A percentile compares a stretch with the other conserved stretches of the same genome.
Conservation (phyloP, 225 moss, liverwort and hornwort genomes). For the Antitrichia curtipendula region DNA sequence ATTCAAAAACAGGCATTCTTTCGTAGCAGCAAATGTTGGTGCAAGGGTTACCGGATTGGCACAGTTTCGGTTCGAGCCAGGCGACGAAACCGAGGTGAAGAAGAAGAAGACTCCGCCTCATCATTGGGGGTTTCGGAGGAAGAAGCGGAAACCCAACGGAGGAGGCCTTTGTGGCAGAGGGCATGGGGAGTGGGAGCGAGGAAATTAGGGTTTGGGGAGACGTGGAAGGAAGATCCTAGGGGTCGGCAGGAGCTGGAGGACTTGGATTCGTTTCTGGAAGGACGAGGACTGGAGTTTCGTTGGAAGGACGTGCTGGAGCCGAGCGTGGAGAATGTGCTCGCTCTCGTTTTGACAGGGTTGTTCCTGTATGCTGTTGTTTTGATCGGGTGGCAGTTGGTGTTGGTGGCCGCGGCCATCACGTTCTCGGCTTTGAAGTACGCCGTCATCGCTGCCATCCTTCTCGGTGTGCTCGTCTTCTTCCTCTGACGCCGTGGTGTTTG, state of each 20-base stretch:
- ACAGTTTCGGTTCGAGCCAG: neutral
- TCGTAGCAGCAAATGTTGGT: neutral
- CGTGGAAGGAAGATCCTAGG: conserved; percentile 10
- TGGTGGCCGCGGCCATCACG: conserved; percentile 57
- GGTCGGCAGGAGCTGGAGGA: conserved; percentile 28
- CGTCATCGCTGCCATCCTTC: conserved; percentile 52
- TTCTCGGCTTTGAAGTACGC: conserved; percentile 82
- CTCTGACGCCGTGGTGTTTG: conserved; percentile 5
- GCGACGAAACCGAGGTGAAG: neutral
- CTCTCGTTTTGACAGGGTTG: conserved; percentile 54
- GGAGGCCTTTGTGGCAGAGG: conserved; percentile 13
- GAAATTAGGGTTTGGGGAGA: conserved; percentile 8
- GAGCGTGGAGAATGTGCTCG: conserved; percentile 55
- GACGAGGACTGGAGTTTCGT: conserved; percentile 22
- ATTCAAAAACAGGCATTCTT: neutral
- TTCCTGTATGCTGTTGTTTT: conserved; percentile 47
- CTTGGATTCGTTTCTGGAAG: conserved; percentile 35
- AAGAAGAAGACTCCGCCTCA: neutral
- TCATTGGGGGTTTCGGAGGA: neutral
- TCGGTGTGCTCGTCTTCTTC: conserved; percentile 68
- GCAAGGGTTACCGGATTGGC: neutral
- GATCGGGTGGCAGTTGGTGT: conserved; percentile 66
- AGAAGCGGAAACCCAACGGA: neutral
- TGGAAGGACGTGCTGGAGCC: conserved; percentile 70
- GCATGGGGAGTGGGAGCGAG: neutral